Evolutionary conservation across 1,139 yeast species (phyloP).

Genomic region (Sugiyamaella neomexicana): DNA sequence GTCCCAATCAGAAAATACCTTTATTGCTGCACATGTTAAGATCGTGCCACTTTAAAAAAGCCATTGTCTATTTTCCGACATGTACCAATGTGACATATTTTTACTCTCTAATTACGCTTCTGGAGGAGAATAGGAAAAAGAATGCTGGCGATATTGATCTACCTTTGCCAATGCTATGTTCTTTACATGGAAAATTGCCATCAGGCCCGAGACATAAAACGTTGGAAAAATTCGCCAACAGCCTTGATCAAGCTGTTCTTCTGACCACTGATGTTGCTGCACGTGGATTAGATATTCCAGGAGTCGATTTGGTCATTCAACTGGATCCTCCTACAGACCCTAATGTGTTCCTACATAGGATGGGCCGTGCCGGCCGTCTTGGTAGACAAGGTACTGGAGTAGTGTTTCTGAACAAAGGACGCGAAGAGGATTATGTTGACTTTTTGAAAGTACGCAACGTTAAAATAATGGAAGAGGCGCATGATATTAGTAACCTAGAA

Average conservation of each 20-base stretch:
- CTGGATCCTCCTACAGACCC: slow-evolving; percentile 92
- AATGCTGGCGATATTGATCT: slow-evolving; percentile 24
- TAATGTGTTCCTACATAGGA: slow-evolving; percentile 80
- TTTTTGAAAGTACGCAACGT: slow-evolving; percentile 78
- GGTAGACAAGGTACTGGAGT: slow-evolving; percentile 79
- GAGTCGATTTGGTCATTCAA: slow-evolving; percentile 85
- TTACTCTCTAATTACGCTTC: slow-evolving; percentile 54
- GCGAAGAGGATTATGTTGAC: slow-evolving; percentile 80
- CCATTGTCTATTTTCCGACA: slow-evolving; percentile 90
- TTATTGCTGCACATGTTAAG: slow-evolving; percentile 55
- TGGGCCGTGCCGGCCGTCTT: slow-evolving; percentile 94
- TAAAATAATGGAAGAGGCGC: slow-evolving; percentile 46
- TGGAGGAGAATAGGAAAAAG: slow-evolving; percentile 34
- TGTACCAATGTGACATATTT: slow-evolving; percentile 79
- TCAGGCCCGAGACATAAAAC: slow-evolving; percentile 76
- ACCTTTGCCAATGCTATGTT: slow-evolving; percentile 49
- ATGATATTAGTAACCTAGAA: slow-evolving; percentile 17
- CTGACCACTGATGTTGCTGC: slow-evolving; percentile 67
- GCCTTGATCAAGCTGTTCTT: slow-evolving; percentile 47
- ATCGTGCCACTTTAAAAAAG: slow-evolving; percentile 62
- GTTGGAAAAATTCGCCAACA: slow-evolving; percentile 55
- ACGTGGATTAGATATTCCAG: slow-evolving; percentile 89
- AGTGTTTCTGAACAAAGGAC: slow-evolving; percentile 64
- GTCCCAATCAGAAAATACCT: slow-evolving; percentile 62
- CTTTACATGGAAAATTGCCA: slow-evolving; percentile 82